These are phyloP conservation scores for Saturnispora hagleri DNA, from an alignment of 805 yeast species.

Conservation along the genomic window DNA sequence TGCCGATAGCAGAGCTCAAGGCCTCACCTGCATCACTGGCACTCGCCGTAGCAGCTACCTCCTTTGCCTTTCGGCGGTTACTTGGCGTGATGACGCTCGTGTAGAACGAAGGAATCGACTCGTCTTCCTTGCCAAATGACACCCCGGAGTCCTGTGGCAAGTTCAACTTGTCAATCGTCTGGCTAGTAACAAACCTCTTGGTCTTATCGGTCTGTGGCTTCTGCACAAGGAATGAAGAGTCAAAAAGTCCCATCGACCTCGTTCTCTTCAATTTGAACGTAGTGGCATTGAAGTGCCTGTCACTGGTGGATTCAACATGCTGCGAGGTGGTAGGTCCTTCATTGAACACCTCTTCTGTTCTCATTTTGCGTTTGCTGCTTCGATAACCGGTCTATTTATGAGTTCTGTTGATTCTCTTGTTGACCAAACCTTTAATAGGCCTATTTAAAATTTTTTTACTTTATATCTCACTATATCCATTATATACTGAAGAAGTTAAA, in stretches of 20 bases:
- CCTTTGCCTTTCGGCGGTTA: neutral
- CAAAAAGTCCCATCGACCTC: conserved; percentile 59
- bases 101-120: neutral
- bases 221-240: neutral
- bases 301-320: conserved; percentile 62
- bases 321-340: conserved; percentile 59
- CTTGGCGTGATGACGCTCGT: conserved; percentile 2
- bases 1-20: neutral
- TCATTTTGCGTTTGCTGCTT: conserved; percentile 2
- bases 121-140: conserved; percentile 41
- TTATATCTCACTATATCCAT: neutral
- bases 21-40: neutral
- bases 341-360: conserved; percentile 32
- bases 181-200: conserved; percentile 58
- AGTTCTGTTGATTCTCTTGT: neutral
- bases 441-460: neutral
- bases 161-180: conserved; percentile 77
- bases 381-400: neutral
- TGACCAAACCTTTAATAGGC: neutral
- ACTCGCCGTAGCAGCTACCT: conserved; percentile 7
- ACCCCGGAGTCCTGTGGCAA: conserved; percentile 12
- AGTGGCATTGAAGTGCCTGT: conserved; percentile 57
- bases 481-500: neutral
- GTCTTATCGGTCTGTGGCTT: conserved; percentile 1
- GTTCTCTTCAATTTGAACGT: conserved; percentile 74